Conservation (phyloP, 1,284 basidiomycete genomes). For the Microbotryum violaceum region DNA sequence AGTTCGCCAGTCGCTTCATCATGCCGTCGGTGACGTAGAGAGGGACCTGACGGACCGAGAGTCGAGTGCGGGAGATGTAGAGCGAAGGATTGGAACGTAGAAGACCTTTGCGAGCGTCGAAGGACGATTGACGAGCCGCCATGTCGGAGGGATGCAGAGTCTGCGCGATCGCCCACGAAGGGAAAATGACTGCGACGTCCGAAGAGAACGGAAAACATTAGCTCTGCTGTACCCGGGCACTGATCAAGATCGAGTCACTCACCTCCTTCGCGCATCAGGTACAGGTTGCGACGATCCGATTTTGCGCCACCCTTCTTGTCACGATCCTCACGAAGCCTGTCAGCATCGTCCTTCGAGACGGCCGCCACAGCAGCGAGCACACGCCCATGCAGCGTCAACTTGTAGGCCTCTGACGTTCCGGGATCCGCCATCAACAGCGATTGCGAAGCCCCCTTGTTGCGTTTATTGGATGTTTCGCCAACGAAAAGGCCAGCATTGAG, state of each 20-base stretch:
- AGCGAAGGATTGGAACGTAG: constrained; percentile 85
- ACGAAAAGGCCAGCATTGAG: constrained; percentile 38
- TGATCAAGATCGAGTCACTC: constrained; percentile 35
- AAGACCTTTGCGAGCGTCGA: constrained; percentile 68
- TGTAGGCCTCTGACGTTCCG: constrained; percentile 71
- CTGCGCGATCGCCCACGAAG: constrained; percentile 69
- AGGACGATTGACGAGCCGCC: constrained; percentile 72
- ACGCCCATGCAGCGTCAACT: constrained; percentile 81
- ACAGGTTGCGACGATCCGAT: constrained; percentile 91
- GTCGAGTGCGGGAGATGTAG: constrained; percentile 86
- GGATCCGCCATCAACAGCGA: constrained; percentile 93
- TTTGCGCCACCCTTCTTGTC: constrained; percentile 71
- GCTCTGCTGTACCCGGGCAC: not conserved
- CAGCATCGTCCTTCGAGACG: constrained; percentile 80
- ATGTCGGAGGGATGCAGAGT: constrained; percentile 63
- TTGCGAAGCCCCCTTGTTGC: constrained; percentile 15
- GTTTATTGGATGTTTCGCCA: constrained; percentile 32
- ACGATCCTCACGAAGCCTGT: constrained; percentile 74
- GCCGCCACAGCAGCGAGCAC: constrained; percentile 85
- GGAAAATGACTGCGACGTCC: constrained; percentile 62
- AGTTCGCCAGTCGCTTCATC: constrained; percentile 76
- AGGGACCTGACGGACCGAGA: constrained; percentile 87
- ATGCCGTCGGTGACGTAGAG: constrained; percentile 80
- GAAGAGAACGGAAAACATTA: not conserved
- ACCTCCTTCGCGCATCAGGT: constrained; percentile 93